phyloP scores from a whole-genome alignment of 2,329 filamentous ascomycete genomes.

The Drechslerella stenobrocha region DNA sequence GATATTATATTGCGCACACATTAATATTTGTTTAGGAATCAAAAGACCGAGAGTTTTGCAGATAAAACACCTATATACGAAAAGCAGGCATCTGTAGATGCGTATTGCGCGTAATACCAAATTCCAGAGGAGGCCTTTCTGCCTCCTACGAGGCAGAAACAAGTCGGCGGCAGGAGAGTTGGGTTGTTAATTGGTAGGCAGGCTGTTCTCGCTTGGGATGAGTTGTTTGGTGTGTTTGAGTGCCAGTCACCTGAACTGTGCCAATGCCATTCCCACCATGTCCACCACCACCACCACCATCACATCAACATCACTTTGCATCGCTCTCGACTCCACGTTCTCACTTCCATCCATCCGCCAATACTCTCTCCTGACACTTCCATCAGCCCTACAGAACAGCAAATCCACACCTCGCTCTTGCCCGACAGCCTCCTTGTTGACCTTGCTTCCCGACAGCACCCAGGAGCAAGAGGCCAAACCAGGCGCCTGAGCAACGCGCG shows the following conservation, averaged over 20 bases:
- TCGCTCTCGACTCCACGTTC: constrained; percentile 9
- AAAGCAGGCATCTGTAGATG: too few species aligned
- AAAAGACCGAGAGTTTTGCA: too few species aligned
- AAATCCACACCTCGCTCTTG: background rate
- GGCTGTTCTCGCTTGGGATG: background rate
- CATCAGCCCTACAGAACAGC: background rate
- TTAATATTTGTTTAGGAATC: too few species aligned
- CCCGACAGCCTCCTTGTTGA: background rate
- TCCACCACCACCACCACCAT: constrained; percentile 28
- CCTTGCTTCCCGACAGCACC: background rate
- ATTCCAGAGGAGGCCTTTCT: too few species aligned
- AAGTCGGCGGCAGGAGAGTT: too few species aligned
- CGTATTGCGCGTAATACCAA: too few species aligned
- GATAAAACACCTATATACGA: too few species aligned
- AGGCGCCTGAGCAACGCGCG: constrained; percentile 23
- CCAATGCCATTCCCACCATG: constrained; percentile 29
- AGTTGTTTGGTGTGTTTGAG: background rate
- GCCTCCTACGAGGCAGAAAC: too few species aligned
- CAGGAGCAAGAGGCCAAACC: background rate
- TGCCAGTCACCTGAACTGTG: constrained; percentile 1
- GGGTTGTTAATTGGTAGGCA: background rate
- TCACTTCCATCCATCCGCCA: constrained; percentile 7
- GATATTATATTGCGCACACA: too few species aligned
- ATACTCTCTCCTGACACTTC: background rate
- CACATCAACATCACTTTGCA: constrained; percentile 27